These are phyloP conservation scores for Plenodomus biglobosus DNA, from an alignment of 2,329 filamentous ascomycete species.

Conservation along the genomic window DNA sequence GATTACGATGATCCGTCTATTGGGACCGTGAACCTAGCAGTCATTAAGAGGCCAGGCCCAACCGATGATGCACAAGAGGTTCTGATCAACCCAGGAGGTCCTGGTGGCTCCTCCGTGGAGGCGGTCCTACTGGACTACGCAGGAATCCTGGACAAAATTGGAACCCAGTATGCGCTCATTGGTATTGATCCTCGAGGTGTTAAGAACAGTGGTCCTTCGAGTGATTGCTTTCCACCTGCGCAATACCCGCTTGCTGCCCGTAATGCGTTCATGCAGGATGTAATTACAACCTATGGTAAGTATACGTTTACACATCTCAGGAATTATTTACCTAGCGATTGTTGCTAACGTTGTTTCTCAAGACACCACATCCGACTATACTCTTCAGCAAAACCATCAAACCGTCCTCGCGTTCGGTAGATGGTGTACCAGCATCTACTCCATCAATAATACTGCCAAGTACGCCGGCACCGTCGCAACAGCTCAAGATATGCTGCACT, in stretches of 20 bases:
- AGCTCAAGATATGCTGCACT: constrained; percentile 36
- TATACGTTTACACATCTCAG: no score
- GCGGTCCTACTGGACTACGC: constrained; percentile 3
- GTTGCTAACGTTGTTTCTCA: neutral
- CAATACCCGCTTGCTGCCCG: neutral
- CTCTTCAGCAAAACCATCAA: neutral
- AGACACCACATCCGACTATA: constrained; percentile 5
- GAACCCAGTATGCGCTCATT: constrained; percentile 38
- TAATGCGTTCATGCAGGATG: constrained; percentile 27
- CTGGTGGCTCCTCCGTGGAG: constrained; percentile 38
- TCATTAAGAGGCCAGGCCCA: constrained; percentile 14
- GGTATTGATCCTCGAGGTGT: constrained; percentile 37
- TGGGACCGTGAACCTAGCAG: constrained; percentile 16
- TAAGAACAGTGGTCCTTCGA: constrained; percentile 14
- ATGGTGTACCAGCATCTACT: constrained; percentile 19
- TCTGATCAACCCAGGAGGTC: constrained; percentile 23
- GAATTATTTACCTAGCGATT: neutral
- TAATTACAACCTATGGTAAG: constrained; percentile 19
- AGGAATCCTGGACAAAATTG: constrained; percentile 1
- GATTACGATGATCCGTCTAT: constrained; percentile 17
- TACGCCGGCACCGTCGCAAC: constrained; percentile 37
- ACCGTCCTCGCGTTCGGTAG: constrained; percentile 16
- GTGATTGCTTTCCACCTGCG: constrained; percentile 11
- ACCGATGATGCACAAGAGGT: constrained; percentile 16
- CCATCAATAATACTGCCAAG: constrained; percentile 22